These are phyloP conservation scores for Theileria equi DNA, from an alignment of 169 alveolate species.

Conservation along the genomic window DNA sequence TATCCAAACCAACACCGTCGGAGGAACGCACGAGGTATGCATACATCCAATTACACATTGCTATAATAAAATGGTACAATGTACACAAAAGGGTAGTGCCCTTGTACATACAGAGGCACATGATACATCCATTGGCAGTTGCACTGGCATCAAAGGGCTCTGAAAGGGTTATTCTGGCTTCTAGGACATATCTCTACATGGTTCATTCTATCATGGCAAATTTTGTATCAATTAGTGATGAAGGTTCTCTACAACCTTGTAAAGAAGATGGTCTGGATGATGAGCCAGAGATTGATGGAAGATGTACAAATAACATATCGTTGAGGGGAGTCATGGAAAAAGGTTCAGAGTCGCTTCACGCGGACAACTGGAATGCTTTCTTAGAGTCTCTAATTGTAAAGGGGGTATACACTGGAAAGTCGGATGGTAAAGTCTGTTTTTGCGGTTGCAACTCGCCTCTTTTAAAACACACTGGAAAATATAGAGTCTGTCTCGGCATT, in stretches of 20 bases:
- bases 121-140: constrained; percentile 23
- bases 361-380: too few relatives aligned
- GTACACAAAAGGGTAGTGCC: neutral
- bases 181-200: neutral
- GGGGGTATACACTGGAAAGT: too few relatives aligned
- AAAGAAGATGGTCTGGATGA: too few relatives aligned
- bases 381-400: too few relatives aligned
- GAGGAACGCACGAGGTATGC: neutral
- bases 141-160: neutral
- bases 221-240: too few relatives aligned
- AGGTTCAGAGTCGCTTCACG: too few relatives aligned
- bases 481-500: neutral
- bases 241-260: too few relatives aligned
- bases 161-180: neutral
- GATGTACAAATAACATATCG: too few relatives aligned
- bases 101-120: constrained; percentile 17
- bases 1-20: neutral
- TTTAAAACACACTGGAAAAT: constrained; percentile 4
- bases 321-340: too few relatives aligned
- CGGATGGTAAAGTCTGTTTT: too few relatives aligned
- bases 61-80: constrained; percentile 4
- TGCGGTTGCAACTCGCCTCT: constrained; percentile 32
- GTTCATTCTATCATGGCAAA: too few relatives aligned
- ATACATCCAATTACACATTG: constrained; percentile 5
- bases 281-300: too few relatives aligned